Evolutionary conservation across 139 green algal genomes (phyloP), one percentile per base, ranked within the genome.

Genomic region (Chloropicon primus): DNA sequence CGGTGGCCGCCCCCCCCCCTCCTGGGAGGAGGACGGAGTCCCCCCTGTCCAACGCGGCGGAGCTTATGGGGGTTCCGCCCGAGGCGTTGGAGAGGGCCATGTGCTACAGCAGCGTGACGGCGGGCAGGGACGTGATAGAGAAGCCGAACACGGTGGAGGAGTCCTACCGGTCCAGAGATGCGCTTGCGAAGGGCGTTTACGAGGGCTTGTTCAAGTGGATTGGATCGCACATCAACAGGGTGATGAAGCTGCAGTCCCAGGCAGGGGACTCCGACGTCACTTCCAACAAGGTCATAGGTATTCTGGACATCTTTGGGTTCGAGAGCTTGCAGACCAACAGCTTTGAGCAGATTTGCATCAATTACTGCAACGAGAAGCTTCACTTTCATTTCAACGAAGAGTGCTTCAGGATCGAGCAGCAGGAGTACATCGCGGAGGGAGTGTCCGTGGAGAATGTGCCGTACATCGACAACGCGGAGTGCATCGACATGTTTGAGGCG

Each of bases 241-340:
- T 28, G 72, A 28, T 62, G 41, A 62, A 17, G 41, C 5, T 62
- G 5, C 10, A 62, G 10, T 62, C 41, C 10, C 41, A 62, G 41
- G 10, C 5, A 62, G 41, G 10, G 5, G 17, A 17, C 41, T 5
- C 10, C 17, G 41, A 62, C 41, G 17, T 17, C 5, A 62, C 10
- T 5, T 62, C 17, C 10, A n/a, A n/a, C n/a, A 62, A 17, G 41
- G 41, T 62, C 41, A 62, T 86, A 10, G 82, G 81, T 2, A 77
- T 86, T 26, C 76, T 86, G 1, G 82, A 86, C 28, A 86, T 86
- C 80, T 86, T 81, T 28, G 82, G 82, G 1, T 86, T 86, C 79
- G 82, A 86, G 71, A 83, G 62, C 53, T 86, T 86, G 26, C 10
- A 85, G 73, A 28, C 27, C 22, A 85, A 85, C 74, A 82, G 26